phyloP scores from a whole-genome alignment of 129 eudicot species.

The Escallonia herrerae region DNA sequence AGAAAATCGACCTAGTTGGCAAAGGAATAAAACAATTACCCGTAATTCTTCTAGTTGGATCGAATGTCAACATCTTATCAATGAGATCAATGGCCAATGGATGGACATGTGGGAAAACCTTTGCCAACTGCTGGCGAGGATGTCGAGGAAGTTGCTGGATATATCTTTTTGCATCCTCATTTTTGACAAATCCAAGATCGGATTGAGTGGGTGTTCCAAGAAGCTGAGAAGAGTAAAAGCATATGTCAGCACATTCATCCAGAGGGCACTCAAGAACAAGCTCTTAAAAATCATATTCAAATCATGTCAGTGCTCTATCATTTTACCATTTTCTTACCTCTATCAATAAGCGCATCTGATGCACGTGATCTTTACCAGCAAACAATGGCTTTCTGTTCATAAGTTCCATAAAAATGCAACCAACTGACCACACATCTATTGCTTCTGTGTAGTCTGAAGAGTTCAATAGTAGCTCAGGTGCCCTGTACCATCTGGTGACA shows the following conservation, averaged over 20 bases:
- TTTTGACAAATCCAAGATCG: slow-evolving; percentile 62
- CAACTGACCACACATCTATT: slow-evolving; percentile 91
- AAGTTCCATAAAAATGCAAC: slow-evolving; percentile 89
- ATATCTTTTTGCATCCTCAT: slow-evolving; percentile 75
- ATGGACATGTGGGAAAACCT: slow-evolving; percentile 69
- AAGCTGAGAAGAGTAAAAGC: slow-evolving; percentile 34
- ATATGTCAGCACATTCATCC: background rate
- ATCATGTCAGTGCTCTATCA: no score
- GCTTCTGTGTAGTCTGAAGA: slow-evolving; percentile 79
- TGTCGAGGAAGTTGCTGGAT: slow-evolving; percentile 63
- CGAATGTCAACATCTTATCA: slow-evolving; percentile 76
- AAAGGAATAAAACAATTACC: slow-evolving; percentile 28
- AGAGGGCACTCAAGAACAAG: background rate
- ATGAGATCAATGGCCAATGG: slow-evolving; percentile 79
- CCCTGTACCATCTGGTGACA: slow-evolving; percentile 90
- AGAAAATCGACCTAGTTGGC: background rate
- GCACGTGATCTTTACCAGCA: slow-evolving; percentile 84
- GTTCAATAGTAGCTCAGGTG: slow-evolving; percentile 76
- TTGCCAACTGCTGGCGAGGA: slow-evolving; percentile 50
- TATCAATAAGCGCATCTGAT: slow-evolving; percentile 73
- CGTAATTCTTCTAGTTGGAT: slow-evolving; percentile 76
- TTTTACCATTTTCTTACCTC: slow-evolving; percentile 38
- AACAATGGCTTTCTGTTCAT: slow-evolving; percentile 81
- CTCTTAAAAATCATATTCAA: no score
- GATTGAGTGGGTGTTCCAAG: slow-evolving; percentile 72